These are phyloP conservation scores for Ettlia oleoabundans DNA, from an alignment of 139 green algal species.

Conservation along the genomic window DNA sequence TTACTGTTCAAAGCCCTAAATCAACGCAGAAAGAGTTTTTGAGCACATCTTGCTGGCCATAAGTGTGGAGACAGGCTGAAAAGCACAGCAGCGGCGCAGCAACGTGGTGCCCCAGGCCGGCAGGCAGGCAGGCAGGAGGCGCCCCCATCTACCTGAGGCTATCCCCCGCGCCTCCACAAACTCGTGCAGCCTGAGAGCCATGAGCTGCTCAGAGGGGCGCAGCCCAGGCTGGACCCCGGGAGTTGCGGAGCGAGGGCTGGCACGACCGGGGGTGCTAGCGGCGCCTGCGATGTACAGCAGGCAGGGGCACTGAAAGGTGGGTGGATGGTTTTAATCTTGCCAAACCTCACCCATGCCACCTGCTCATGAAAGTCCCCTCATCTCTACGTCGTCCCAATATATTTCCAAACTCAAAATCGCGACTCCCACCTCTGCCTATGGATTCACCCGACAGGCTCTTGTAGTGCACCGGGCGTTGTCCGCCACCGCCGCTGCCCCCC, in stretches of 20 bases:
- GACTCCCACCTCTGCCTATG: neutral
- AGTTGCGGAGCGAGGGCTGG: conserved; percentile 18
- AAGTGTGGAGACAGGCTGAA: neutral
- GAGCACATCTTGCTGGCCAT: no score
- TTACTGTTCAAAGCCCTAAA: no score
- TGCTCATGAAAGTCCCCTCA: no score
- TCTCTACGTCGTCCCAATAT: no score
- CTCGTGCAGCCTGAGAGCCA: conserved; percentile 32
- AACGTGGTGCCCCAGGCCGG: neutral
- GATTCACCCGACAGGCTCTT: conserved; percentile 21
- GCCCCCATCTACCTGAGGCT: neutral
- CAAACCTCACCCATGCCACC: neutral
- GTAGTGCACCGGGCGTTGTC: conserved; percentile 17
- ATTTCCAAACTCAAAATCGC: no score
- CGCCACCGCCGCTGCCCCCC: neutral
- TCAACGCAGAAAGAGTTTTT: no score
- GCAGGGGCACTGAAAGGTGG: no score
- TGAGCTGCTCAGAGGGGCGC: conserved; percentile 29
- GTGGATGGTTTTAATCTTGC: no score
- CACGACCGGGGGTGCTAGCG: conserved; percentile 12
- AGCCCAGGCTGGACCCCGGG: conserved; percentile 12
- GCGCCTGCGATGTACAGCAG: conserved; percentile 1
- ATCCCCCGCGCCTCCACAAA: conserved; percentile 22
- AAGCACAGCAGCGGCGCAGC: neutral
- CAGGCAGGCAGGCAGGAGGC: neutral